Conservation (phyloP, 306 rosid genomes). For the Acacia crassicarpa region DNA sequence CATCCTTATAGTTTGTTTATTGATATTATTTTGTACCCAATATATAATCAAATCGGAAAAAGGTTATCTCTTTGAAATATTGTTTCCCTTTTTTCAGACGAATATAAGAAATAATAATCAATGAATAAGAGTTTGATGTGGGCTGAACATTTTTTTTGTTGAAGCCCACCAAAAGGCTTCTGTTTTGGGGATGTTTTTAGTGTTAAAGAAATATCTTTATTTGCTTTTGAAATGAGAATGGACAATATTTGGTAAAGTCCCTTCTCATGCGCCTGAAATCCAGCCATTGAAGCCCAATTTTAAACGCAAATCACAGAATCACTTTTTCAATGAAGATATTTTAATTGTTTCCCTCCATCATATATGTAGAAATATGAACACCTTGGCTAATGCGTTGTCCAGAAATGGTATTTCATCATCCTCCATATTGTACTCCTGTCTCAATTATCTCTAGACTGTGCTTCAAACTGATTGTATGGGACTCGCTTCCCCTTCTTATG, state of each 20-base stretch:
- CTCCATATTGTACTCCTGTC: too few species aligned
- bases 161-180: not conserved
- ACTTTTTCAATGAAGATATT: too few species aligned
- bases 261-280: too few species aligned
- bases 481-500: too few species aligned
- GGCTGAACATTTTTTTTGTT: not conserved
- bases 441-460: too few species aligned
- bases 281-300: not conserved
- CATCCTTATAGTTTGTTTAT: not conserved
- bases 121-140: not conserved
- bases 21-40: not conserved
- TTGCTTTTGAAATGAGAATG: not conserved
- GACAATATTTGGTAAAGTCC: too few species aligned
- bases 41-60: not conserved
- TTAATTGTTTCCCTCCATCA: too few species aligned
- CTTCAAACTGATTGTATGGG: too few species aligned
- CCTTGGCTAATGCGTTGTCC: too few species aligned
- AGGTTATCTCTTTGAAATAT: not conserved
- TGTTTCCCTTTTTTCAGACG: not conserved
- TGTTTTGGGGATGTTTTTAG: not conserved
- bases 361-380: too few species aligned
- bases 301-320: not conserved
- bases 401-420: too few species aligned
- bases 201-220: not conserved
- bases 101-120: not conserved